Evolutionary conservation across 768 basidiomycete genomes (phyloP), one percentile per base, ranked within the genome.

Genomic region (Trametes coccinea): DNA sequence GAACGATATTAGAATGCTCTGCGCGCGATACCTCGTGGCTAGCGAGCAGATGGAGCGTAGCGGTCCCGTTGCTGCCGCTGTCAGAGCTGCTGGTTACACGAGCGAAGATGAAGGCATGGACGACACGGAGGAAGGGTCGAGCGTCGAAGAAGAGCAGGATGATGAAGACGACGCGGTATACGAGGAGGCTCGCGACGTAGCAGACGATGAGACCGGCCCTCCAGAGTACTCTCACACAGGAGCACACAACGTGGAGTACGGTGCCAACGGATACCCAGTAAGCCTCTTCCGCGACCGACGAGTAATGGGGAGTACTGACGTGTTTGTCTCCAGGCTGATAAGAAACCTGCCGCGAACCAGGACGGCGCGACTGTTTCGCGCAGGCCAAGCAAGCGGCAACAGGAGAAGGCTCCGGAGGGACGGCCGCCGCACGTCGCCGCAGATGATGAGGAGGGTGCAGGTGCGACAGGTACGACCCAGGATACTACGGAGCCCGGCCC

Each of bases 1-100:
- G 97, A 98, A 98, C 71, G 97, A 98, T 71, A 80, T 95, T 43
- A 77, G 92, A 62, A 95, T 95, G 93, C 78, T 96, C 43, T 95
- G 94, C 69, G 93, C 95, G 22, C 76, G 93, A 63, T 98, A 97
- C 72, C 82, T 99, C 55, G 93, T 98, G 43, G 94, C 95, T 37
- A 92, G 89, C 65, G 97, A 98, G 77, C 83, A 86, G 72, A 90
- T 98, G 76, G 93, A 97, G 76, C 80, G 97, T 46, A 87, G 87
- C 41, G 97, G 96, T 2, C 94, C 94, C 0, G 90, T 98, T 30
- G 92, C 90, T 37, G 92, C 93, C 13, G 96, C 95, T 29, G 97
- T 99, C 16, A 79, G 95, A 53, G 82, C 87, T 2, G 95, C 83
- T 1, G 96, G 96, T 39, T 98, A 95, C 75, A 76, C 82, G n/a